Evolutionary conservation across 1,284 basidiomycete genomes (phyloP).

Genomic region (Vanrija sp.): DNA sequence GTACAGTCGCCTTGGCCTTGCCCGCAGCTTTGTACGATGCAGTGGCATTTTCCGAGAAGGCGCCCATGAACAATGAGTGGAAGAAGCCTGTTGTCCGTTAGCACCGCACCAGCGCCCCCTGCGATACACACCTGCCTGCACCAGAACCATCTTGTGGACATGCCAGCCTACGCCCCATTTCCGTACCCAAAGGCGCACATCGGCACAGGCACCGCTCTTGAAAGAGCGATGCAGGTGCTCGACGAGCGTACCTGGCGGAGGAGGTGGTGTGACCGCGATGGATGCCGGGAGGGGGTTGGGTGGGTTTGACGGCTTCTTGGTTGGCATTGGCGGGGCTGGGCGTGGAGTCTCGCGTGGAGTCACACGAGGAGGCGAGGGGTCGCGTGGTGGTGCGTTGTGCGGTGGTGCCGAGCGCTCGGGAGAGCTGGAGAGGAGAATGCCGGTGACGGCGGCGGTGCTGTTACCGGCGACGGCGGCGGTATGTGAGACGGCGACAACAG

Average conservation of each 20-base stretch:
- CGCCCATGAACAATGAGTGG: conserved; percentile 72
- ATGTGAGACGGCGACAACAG: no score
- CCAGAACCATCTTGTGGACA: conserved; percentile 75
- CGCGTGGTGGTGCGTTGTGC: conserved; percentile 5
- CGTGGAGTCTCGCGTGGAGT: not conserved
- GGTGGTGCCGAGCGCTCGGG: not conserved
- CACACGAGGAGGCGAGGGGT: conserved; percentile 1
- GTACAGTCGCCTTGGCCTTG: conserved; percentile 11
- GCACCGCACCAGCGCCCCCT: not conserved
- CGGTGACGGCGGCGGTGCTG: no score
- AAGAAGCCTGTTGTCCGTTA: conserved; percentile 65
- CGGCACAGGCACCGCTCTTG: conserved; percentile 65
- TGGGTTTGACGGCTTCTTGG: conserved; percentile 11
- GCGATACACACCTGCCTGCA: conserved; percentile 66
- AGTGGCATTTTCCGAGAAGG: conserved; percentile 58
- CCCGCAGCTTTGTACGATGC: conserved; percentile 11
- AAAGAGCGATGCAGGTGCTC: conserved; percentile 70
- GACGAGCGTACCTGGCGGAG: conserved; percentile 22
- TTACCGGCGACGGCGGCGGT: not conserved
- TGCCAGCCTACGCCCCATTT: conserved; percentile 74
- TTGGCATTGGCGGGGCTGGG: conserved; percentile 7
- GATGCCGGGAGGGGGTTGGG: conserved; percentile 5
- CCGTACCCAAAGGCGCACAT: conserved; percentile 66
- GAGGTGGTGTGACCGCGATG: conserved; percentile 19
- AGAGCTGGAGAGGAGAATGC: not conserved